Evolutionary conservation across 2,329 filamentous ascomycete genomes (phyloP).

Genomic region (Phoma sp.): DNA sequence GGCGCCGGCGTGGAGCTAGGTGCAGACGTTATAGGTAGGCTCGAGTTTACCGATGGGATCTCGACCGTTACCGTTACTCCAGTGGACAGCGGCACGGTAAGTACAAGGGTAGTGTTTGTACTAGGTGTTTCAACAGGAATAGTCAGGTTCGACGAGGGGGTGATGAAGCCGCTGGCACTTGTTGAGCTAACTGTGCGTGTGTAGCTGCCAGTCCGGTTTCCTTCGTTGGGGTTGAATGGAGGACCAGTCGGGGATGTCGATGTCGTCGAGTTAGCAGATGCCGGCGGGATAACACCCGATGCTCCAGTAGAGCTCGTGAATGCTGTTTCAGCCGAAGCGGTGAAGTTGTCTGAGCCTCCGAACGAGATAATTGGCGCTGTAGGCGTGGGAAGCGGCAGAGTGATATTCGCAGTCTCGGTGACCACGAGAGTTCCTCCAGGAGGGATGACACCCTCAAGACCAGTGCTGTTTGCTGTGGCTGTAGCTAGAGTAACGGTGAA

Average conservation of each 20-base stretch:
- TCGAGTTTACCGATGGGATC: not conserved
- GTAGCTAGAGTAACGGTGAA: conserved; percentile 4
- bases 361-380: conserved; percentile 1
- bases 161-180: conserved; percentile 14
- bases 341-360: conserved; percentile 16
- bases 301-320: conserved; percentile 2
- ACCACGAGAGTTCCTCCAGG: conserved; percentile 4
- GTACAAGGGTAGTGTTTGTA: not conserved
- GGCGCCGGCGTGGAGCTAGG: not conserved
- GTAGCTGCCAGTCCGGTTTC: not conserved
- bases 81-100: conserved; percentile 4
- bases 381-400: not conserved
- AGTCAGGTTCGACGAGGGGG: conserved; percentile 1
- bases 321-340: not conserved
- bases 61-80: not conserved
- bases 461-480: conserved; percentile 17
- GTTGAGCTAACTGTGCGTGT: conserved; percentile 10
- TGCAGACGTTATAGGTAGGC: not conserved
- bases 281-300: conserved; percentile 4
- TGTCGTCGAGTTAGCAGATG: not conserved
- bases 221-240: not conserved
- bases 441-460: conserved; percentile 15
- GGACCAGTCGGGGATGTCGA: not conserved
- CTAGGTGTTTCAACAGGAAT: conserved; percentile 1
- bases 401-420: conserved; percentile 2